Base-by-base conservation (phyloP, 1,139 yeast genomes). In the Pichiaceae sp. region DNA sequence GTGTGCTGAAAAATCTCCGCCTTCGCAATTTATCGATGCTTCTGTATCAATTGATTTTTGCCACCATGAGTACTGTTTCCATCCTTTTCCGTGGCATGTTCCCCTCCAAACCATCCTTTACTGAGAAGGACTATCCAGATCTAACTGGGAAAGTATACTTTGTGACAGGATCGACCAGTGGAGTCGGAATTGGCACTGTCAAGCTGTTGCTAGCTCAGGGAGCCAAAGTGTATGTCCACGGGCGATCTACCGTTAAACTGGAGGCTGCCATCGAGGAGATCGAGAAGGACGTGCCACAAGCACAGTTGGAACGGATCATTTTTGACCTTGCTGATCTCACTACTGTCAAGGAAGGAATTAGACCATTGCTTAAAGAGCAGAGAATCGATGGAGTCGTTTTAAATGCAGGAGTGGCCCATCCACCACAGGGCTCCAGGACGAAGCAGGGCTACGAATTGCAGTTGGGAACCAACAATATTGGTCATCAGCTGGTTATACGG, bases 401-500 rank as follows among this genome's bases (percentile, higher is more conserved):
- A 45, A 36, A 45, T 34, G 38, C 49, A 1, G 76, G 79, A 31
- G 62, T 72, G 14, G 69, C 67, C 68, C 51, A 56, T 15, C 66
- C 72, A 1, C 62, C 64, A 9, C 48, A 49, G n/a, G 61, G 61
- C 11, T 45, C 62, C 1, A 45, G 49, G 15, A 60, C 72, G 6
- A 49, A 45, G 7, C 72, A 67, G 46, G 75, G 72, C 1, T 57
- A 56, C 41, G 75, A 72, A 38, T 50, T 63, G 26, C 71, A 67
- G 48, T 59, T 70, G 37, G 77, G 75, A 9, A 62, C 69, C 17
- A 74, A 75, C 46, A 69, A 56, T 4, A 44, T 73, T 35, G 78
- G 72, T 3, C 73, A 70, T 15, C 72, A 67, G 39, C 52, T 72
- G 33, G 51, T 75, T 17, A 70, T 71, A 42, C 59, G 62, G 39